Evolutionary conservation across 345 rosid species (phyloP), one percentile per base, ranked within the genome.

Genomic region (Eucalyptus albens): DNA sequence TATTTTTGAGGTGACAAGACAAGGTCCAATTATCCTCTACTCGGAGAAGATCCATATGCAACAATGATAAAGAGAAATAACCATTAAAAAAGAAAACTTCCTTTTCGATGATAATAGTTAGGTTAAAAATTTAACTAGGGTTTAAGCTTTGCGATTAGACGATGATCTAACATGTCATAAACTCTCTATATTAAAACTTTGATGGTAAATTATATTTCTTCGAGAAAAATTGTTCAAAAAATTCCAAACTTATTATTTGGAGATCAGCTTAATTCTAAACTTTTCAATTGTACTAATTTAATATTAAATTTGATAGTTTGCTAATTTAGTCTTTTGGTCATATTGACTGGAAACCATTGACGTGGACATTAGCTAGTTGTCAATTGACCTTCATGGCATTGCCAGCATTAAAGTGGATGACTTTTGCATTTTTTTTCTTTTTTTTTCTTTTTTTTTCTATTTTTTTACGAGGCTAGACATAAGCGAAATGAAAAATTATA

Each of bases 361-460:
- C 26, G 7, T 11, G 31, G 31, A 6, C 2, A 27, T 60, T 5
- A 26, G 31, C 15, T 5, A 1, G 15, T 12, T 27, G 7, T 27
- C 14, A 27, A 27, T 27, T 26, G 15, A 26, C 67, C n/a, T 60
- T 26, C 14, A 27, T 27, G 67, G 31, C 7, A 12, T 60, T 60
- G 15, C 67, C 6, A 26, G 15, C n/a, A 60, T 60, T 60, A 13
- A 60, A 6, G 15, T 11, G 31, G 67, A 26, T 11, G 6, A 60
- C 4, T 60, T 60, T 27, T 27, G 31, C 15, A 60, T 26, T 12
- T 51, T 51, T 51, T 17, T 1, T 37, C 1, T 5, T 0, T 1
- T 6, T 6, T 26, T 60, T 10, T 11, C 8, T 47, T 10, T 22
- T 59, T 59, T 26, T 12, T 3, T 1, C 0, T 2, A n/a, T 11